These are phyloP conservation scores for Penicillium hordei DNA, from an alignment of 2,329 filamentous ascomycete genomes.

Conservation along the genomic window DNA sequence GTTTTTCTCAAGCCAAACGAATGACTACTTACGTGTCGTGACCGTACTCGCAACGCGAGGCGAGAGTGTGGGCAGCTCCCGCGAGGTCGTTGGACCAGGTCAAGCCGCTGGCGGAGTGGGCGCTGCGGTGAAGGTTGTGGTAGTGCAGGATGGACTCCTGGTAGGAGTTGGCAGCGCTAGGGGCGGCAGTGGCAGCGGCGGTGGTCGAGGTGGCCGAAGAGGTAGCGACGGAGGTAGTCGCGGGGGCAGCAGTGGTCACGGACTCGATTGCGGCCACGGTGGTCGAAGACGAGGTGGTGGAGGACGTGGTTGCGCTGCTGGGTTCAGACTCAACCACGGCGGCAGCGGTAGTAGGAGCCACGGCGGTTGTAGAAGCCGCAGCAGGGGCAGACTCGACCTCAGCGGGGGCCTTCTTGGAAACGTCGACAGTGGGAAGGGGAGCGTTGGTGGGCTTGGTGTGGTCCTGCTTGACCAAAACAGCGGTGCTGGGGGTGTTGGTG, in stretches of 20 bases:
- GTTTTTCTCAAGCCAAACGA: constrained; percentile 38
- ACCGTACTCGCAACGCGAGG: constrained; percentile 66
- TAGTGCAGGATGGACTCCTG: constrained; percentile 55
- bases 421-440: constrained; percentile 8
- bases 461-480: constrained; percentile 11
- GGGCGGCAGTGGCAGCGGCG: constrained; percentile 41
- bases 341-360: constrained; percentile 2
- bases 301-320: constrained; percentile 15
- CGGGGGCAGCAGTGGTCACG: constrained; percentile 41
- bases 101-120: constrained; percentile 70
- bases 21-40: constrained; percentile 71
- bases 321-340: constrained; percentile 3
- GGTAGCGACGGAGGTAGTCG: constrained; percentile 26
- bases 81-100: constrained; percentile 66
- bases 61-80: constrained; percentile 62
- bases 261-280: constrained; percentile 22
- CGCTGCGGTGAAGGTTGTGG: constrained; percentile 84
- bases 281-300: constrained; percentile 12
- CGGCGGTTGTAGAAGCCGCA: neutral
- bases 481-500: constrained; percentile 28
- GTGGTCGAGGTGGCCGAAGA: constrained; percentile 28
- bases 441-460: constrained; percentile 6
- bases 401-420: constrained; percentile 18
- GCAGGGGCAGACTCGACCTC: constrained; percentile 8
- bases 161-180: constrained; percentile 33